These are phyloP conservation scores for Avena insularis DNA, from an alignment of 176 grass and related monocot genomes.

Conservation along the genomic window DNA sequence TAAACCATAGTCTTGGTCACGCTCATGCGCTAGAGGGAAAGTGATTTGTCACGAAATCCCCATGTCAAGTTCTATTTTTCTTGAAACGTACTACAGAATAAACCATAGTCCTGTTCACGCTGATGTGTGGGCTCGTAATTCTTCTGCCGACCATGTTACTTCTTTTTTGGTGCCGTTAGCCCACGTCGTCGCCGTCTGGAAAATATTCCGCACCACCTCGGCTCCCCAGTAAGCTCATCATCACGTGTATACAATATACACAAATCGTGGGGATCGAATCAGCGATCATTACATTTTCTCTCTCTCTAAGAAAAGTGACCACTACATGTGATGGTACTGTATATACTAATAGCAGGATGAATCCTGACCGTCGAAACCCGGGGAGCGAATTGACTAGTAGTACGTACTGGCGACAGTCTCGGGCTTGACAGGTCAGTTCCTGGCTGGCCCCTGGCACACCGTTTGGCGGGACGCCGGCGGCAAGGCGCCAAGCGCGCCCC, in stretches of 20 bases:
- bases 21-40: too few relatives aligned
- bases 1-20: too few relatives aligned
- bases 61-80: too few relatives aligned
- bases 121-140: not conserved
- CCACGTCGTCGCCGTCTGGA: not conserved
- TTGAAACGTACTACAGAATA: too few relatives aligned
- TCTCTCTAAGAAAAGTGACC: not conserved
- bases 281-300: not conserved
- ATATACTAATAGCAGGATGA: not conserved
- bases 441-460: not conserved
- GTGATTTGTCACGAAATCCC: too few relatives aligned
- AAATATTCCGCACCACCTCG: not conserved
- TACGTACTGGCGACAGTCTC: not conserved
- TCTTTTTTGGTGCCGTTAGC: not conserved
- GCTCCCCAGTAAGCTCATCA: not conserved
- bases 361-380: conserved; percentile 14
- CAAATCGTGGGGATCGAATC: conserved; percentile 11
- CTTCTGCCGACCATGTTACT: not conserved
- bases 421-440: conserved; percentile 39
- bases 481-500: not conserved
- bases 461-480: conserved; percentile 43
- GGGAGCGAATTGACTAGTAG: not conserved
- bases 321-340: not conserved
- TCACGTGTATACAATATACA: not conserved
- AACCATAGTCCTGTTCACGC: not conserved